A percentile compares a stretch with the other conserved stretches of the same genome.
These are phyloP conservation scores for Senna siamea DNA, from an alignment of 306 rosid genomes.

Conservation along the genomic window DNA sequence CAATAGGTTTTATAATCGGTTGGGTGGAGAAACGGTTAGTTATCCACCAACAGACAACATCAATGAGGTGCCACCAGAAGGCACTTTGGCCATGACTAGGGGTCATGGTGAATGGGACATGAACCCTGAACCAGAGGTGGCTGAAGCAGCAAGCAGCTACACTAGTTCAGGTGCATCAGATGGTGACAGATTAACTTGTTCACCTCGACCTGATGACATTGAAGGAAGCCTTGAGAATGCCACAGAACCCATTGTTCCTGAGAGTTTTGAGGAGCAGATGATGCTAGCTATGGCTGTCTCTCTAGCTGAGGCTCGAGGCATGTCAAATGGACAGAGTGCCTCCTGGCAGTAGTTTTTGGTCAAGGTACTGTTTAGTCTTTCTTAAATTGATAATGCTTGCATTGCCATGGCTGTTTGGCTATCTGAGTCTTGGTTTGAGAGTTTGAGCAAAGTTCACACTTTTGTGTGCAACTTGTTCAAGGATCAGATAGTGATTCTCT, in stretches of 20 bases:
- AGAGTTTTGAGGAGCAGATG: constrained; percentile 97
- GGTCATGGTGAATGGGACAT: constrained; percentile 64
- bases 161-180: constrained; percentile 60
- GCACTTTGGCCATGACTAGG: constrained; percentile 43
- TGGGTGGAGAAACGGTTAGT: constrained; percentile 51
- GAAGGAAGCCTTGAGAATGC: constrained; percentile 59
- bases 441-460: constrained; percentile 41
- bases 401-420: constrained; percentile 41
- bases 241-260: constrained; percentile 69
- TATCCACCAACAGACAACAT: constrained; percentile 59
- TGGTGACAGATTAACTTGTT: constrained; percentile 41
- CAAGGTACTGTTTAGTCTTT: constrained; percentile 36
- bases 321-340: constrained; percentile 64
- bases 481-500: constrained; percentile 56
- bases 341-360: constrained; percentile 71
- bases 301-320: constrained; percentile 80
- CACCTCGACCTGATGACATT: constrained; percentile 53
- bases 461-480: constrained; percentile 40
- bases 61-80: constrained; percentile 47
- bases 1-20: constrained; percentile 61
- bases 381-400: constrained; percentile 42
- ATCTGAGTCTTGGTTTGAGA: constrained; percentile 46
- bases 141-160: constrained; percentile 66
- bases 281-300: constrained; percentile 98
- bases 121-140: constrained; percentile 59